Base-by-base conservation (phyloP, 1,284 basidiomycete genomes). In the Fomitopsis pinicola region DNA sequence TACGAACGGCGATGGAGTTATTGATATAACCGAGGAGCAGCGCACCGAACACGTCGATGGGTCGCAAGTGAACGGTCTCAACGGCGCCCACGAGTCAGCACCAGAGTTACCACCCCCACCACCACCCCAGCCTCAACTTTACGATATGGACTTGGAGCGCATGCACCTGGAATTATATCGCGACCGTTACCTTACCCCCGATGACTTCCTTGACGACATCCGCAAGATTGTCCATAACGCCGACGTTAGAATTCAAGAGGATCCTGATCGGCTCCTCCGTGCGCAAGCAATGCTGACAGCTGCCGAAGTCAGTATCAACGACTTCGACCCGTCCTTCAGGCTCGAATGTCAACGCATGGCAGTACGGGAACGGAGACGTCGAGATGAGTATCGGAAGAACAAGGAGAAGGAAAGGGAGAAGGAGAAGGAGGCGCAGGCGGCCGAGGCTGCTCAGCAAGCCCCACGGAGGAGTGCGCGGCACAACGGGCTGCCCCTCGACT, bases 271-370 rank as follows among this genome's bases (percentile, higher is more conserved):
- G 42, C 75, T 93, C 36, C 84, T 87, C 69, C 90, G 91, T 67
- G 92, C 97, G 0, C 89, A 94, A 64, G 91, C 95, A 58, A 94
- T 99, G 94, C 84, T 88, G 62, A 95, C 89, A 35, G 87, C 94
- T 52, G 85, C 94, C 0, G 83, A 93, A 71, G 88, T 98, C 62
- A 90, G 95, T 77, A 84, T 97, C 59, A 88, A 93, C 68, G 89
- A 92, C 68, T 95, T 98, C 71, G 97, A 99, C 72, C 83, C 85
- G 0, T 82, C 85, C 54, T 92, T 98, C 74, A 80, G 81, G 46
- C 69, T 88, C 35, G 96, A 98, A 72, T 98, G 96, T 73, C 89
- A 92, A 73, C 82, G 91, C 60, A 97, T 97, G 91, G 91, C 92
- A 9, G 82, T 77, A 54, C 80, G 97, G 38, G 91, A 96, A 76